Evolutionary conservation across 2,329 filamentous ascomycete genomes (phyloP).

Genomic region (Penicillium sp.): DNA sequence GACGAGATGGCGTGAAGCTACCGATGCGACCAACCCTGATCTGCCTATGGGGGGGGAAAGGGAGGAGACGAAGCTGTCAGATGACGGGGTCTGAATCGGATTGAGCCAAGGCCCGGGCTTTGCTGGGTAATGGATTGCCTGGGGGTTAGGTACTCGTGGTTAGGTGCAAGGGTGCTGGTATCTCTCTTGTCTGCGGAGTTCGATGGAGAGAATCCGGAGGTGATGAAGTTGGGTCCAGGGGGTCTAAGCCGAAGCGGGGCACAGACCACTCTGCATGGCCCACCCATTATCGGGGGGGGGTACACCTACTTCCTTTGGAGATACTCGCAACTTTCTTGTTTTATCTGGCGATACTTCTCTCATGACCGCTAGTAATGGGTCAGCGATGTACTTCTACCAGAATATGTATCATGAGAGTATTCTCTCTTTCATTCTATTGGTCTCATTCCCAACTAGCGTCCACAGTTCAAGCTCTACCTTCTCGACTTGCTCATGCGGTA

Average conservation of each 20-base stretch:
- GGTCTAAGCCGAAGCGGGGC: constrained; percentile 7
- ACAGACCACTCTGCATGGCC: constrained; percentile 12
- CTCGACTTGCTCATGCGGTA: constrained; percentile 8
- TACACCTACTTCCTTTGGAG: background rate
- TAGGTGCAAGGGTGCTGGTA: background rate
- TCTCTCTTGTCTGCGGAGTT: background rate
- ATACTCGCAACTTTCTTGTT: background rate
- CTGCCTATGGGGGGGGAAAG: constrained; percentile 12
- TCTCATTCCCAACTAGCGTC: background rate
- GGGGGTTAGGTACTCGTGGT: background rate
- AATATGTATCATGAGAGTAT: background rate
- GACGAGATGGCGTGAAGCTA: constrained; percentile 33
- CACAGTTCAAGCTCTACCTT: background rate
- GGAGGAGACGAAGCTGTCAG: constrained; percentile 1
- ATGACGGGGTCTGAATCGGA: background rate
- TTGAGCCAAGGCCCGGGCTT: constrained; percentile 6
- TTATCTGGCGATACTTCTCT: background rate
- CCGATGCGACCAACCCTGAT: constrained; percentile 32
- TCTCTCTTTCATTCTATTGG: background rate
- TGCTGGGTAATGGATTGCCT: background rate
- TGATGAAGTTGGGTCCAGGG: background rate
- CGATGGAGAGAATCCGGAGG: background rate
- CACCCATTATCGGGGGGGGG: background rate
- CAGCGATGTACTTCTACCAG: background rate
- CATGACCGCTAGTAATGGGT: background rate